These are phyloP conservation scores for Grosmannia huntii DNA, from an alignment of 2,329 filamentous ascomycete species.

Conservation along the genomic window DNA sequence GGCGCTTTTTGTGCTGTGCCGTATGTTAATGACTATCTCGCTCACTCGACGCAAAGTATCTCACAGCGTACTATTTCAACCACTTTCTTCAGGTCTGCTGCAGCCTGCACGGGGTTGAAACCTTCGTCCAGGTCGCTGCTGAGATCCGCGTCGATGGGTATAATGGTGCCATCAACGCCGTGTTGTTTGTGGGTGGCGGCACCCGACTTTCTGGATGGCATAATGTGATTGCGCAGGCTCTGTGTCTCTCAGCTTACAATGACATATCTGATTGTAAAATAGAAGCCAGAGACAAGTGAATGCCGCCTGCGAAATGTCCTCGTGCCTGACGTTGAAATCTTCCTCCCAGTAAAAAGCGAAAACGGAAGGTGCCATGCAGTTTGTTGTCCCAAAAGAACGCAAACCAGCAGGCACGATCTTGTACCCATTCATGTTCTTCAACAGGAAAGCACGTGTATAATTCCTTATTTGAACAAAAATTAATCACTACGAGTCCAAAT, in stretches of 20 bases:
- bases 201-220: background rate
- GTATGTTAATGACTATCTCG: background rate
- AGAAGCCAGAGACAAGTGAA: background rate
- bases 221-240: background rate
- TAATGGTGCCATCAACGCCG: background rate
- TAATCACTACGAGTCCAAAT: too few species aligned
- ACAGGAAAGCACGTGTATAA: background rate
- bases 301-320: background rate
- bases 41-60: background rate
- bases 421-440: background rate
- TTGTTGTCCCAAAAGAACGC: too few species aligned
- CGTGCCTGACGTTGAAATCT: background rate
- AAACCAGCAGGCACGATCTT: background rate
- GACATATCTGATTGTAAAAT: background rate
- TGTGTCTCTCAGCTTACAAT: background rate
- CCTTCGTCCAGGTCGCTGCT: conserved; percentile 3
- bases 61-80: conserved; percentile 9
- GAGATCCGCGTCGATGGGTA: conserved; percentile 1
- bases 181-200: background rate
- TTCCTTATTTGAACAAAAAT: too few species aligned
- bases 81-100: conserved; percentile 7
- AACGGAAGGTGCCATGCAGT: background rate
- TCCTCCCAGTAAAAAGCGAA: background rate
- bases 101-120: conserved; percentile 10
- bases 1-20: conserved; percentile 12